Base-by-base conservation (phyloP, 2,329 filamentous ascomycete species). In the Dactylellina parvicollis region DNA sequence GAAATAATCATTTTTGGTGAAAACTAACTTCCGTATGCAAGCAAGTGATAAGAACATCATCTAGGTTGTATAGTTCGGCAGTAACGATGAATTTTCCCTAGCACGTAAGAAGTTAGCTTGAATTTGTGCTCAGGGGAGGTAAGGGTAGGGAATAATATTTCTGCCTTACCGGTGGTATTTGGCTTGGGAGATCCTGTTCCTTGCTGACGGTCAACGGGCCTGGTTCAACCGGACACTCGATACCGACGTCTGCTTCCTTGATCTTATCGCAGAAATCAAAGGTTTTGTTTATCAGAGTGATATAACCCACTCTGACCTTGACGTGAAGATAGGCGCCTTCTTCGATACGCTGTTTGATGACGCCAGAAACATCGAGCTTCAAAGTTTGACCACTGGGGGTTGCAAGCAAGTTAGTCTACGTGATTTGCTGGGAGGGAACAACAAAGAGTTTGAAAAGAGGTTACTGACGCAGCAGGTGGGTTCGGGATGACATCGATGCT, bases 301-400 rank as follows among this genome's bases (percentile, higher is more conserved):
- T 97, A 76, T 96, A 85, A 73, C 94, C 94, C 81, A 96, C 97
- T 83, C 96, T 97, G 82, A 99, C 94, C 76, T 89, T 86, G 40
- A 99, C 81, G 50, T 89, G 85, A 75, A 97, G 90, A 78, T 91
- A 92, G 72, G 94, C 92, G 69, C 92, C 94, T 69, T 92, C 80
- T 62, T 88, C 86, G 76, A 99, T 88, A 56, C 85, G 82, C 79
- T 96, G 82, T 77, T 85, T 86, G 75, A 98, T 86, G n/a, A 83
- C 87, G 66, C 94, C 95, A 30, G 83, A 85, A 49, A 93, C 95
- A 76, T 87, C 87, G 83, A 99, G 96, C 70, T 85, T 84, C 60
- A 99, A 88, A 18, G 86, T 86, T 78, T 88, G 77, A 78, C 94
- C 95, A 80, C 95, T 98, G 77, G 67, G 38, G 22, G 46, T 49